Evolutionary conservation across 177 flowering plant species (phyloP).

Genomic region (Vitis hybrid): DNA sequence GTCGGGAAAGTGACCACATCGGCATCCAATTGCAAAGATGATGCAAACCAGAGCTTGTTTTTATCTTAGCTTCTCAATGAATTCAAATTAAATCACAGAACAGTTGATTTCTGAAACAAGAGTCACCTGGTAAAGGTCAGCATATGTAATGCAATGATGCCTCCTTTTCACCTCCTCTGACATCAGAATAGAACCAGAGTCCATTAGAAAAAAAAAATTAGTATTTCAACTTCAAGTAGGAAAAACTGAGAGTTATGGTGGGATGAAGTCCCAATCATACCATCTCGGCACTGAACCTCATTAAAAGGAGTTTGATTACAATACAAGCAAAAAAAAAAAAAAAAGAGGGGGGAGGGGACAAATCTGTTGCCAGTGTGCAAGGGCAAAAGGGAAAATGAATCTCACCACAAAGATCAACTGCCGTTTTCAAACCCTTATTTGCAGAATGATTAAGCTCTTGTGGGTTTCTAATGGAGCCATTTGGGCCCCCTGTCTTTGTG

Average conservation of each 20-base stretch:
- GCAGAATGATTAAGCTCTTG: constrained; percentile 56
- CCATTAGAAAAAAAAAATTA: background rate
- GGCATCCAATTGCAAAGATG: too few species aligned
- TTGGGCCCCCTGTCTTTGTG: constrained; percentile 84
- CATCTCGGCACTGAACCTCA: too few species aligned
- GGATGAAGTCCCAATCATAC: too few species aligned
- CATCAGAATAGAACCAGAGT: constrained; percentile 11
- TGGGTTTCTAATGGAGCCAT: constrained; percentile 79
- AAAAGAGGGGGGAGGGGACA: too few species aligned
- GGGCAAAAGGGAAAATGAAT: background rate
- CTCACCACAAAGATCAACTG: constrained; percentile 72
- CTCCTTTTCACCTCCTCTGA: constrained; percentile 71
- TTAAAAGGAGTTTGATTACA: background rate
- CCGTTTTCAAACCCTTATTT: constrained; percentile 67
- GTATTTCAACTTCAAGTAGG: background rate
- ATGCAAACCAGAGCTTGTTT: too few species aligned
- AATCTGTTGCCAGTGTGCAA: background rate
- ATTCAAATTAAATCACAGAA: background rate
- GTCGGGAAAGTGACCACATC: background rate
- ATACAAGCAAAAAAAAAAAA: background rate
- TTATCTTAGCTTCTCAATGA: too few species aligned
- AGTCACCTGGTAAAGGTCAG: constrained; percentile 82
- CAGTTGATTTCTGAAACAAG: background rate
- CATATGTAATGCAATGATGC: constrained; percentile 72
- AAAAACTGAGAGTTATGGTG: too few species aligned